Conservation (phyloP, 2,329 filamentous ascomycete species). For the Amylocarpus encephaloides region DNA sequence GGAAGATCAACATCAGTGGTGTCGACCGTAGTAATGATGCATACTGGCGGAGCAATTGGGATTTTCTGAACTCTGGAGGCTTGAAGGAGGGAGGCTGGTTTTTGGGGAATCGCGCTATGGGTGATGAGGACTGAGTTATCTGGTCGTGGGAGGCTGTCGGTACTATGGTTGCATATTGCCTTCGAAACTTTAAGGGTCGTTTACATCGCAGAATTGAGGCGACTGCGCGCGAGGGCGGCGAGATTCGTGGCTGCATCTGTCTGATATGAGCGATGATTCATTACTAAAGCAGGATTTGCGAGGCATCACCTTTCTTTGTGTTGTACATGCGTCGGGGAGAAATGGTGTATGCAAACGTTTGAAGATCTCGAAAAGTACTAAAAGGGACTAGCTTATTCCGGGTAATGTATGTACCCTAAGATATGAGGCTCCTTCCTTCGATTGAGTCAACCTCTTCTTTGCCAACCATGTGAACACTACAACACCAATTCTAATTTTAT, state of each 20-base stretch:
- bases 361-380: conserved; percentile 18
- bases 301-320: conserved; percentile 4
- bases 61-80: conserved; percentile 79
- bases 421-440: neutral
- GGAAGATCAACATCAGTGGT: conserved; percentile 64
- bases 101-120: conserved; percentile 41
- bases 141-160: conserved; percentile 42
- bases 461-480: neutral
- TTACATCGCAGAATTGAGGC: conserved; percentile 31
- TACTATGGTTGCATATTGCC: conserved; percentile 44
- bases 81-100: conserved; percentile 85
- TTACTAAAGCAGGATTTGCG: neutral
- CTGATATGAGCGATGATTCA: neutral
- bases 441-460: neutral
- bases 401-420: neutral
- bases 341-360: conserved; percentile 1
- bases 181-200: conserved; percentile 32
- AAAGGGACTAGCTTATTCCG: conserved; percentile 16
- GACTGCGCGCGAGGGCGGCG: conserved; percentile 28
- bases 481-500: neutral
- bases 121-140: conserved; percentile 36
- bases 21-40: conserved; percentile 65
- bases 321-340: neutral
- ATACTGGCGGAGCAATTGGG: conserved; percentile 74
- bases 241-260: conserved; percentile 46